Evolutionary conservation across 192 early-diverging fungal genomes (phyloP).

Genomic region (Neocallimastix lanati): DNA sequence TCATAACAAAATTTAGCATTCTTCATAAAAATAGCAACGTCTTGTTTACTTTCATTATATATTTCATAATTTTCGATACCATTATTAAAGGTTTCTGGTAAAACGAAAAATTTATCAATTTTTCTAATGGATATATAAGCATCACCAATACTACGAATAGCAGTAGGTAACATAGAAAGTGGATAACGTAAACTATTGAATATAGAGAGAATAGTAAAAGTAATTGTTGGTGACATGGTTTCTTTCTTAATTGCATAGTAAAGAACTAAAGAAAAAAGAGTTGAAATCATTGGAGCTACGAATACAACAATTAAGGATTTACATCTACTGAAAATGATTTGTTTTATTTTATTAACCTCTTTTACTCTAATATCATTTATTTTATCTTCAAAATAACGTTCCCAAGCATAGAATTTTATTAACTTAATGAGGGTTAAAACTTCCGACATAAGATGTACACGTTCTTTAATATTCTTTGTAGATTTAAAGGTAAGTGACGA

Average conservation of each 20-base stretch:
- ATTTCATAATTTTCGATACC: background rate
- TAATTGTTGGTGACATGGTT: slow-evolving; percentile 20
- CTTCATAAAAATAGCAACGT: slow-evolving; percentile 21
- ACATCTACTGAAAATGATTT: slow-evolving; percentile 13
- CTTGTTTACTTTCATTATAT: background rate
- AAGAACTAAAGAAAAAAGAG: slow-evolving; percentile 13
- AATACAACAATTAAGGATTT: slow-evolving; percentile 33
- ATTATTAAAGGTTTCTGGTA: slow-evolving; percentile 34
- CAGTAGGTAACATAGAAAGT: slow-evolving; percentile 39
- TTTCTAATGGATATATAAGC: slow-evolving; percentile 31
- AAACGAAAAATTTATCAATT: slow-evolving; percentile 34
- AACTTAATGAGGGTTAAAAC: slow-evolving; percentile 54
- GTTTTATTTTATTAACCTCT: slow-evolving; percentile 30
- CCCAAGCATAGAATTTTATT: slow-evolving; percentile 64
- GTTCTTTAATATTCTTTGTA: slow-evolving; percentile 33
- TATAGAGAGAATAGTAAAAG: slow-evolving; percentile 43
- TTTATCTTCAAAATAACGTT: slow-evolving; percentile 37
- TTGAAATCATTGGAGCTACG: slow-evolving; percentile 34
- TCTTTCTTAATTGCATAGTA: slow-evolving; percentile 11
- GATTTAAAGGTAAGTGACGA: slow-evolving; percentile 22
- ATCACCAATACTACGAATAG: slow-evolving; percentile 32
- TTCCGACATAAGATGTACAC: slow-evolving; percentile 56
- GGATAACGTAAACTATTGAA: slow-evolving; percentile 59
- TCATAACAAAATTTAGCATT: slow-evolving; percentile 37
- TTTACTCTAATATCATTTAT: slow-evolving; percentile 29